Conservation (phyloP, 768 basidiomycete genomes). For the Lepiota brunneoincarnata region DNA sequence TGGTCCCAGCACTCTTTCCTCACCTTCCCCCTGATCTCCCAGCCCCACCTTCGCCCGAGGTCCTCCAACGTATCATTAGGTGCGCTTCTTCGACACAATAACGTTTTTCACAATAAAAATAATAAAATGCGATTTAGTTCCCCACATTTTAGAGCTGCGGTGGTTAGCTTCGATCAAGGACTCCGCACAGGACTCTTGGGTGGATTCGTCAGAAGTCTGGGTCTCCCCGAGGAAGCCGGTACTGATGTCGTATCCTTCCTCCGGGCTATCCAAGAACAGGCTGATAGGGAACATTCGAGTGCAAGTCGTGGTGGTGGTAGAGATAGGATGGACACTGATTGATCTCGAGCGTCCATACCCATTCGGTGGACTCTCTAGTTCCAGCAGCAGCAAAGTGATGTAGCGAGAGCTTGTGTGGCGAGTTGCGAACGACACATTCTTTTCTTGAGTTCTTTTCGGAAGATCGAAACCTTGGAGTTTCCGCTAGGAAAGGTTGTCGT, state of each 20-base stretch:
- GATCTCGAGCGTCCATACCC: neutral
- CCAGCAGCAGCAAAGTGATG: neutral
- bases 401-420: no score
- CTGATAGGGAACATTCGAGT: conserved; percentile 40
- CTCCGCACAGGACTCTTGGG: conserved; percentile 78
- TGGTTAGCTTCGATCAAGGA: conserved; percentile 80
- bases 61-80: conserved; percentile 70
- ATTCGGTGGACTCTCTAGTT: conserved; percentile 3
- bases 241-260: conserved; percentile 76
- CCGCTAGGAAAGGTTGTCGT: no score
- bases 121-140: conserved; percentile 35
- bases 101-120: neutral
- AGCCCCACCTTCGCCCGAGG: conserved; percentile 63
- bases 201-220: conserved; percentile 71
- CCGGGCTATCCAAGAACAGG: conserved; percentile 76
- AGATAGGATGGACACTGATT: conserved; percentile 84
- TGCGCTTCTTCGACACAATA: conserved; percentile 15
- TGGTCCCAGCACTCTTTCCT: conserved; percentile 71
- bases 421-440: no score
- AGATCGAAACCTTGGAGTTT: no score
- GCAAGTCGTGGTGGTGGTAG: conserved; percentile 15
- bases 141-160: conserved; percentile 79
- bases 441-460: no score
- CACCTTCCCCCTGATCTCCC: conserved; percentile 81
- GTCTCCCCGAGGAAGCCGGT: conserved; percentile 84